Percentiles rank a stretch among this genome's conserved stretches.
phyloP scores from a whole-genome alignment of 139 green algal species.

The Pleodorina starrii region DNA sequence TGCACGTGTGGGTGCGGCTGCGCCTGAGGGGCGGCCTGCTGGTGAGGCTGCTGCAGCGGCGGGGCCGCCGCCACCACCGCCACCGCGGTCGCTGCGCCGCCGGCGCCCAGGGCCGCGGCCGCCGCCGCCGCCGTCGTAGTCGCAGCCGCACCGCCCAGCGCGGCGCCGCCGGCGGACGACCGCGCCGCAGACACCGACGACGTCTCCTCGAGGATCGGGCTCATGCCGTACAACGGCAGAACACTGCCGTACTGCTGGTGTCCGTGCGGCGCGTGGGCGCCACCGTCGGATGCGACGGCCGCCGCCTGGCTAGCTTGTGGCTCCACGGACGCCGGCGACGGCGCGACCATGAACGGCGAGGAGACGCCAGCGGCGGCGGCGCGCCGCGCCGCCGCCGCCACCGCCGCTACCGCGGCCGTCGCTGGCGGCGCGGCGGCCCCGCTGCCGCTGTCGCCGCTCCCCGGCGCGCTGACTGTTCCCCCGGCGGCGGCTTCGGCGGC shows the following conservation, averaged over 20 bases:
- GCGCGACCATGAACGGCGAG: not conserved
- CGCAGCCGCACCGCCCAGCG: too few species aligned
- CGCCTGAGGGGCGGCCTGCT: not conserved
- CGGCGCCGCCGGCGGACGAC: too few species aligned
- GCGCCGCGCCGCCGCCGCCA: not conserved
- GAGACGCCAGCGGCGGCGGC: not conserved
- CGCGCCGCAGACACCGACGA: not conserved
- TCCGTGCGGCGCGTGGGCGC: not conserved
- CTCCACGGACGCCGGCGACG: not conserved
- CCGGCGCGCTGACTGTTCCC: not conserved
- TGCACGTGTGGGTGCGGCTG: conserved; percentile 31
- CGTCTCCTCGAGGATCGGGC: conserved; percentile 44
- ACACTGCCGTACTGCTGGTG: not conserved
- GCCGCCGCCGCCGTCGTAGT: not conserved
- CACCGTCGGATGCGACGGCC: not conserved
- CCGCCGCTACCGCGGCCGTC: not conserved
- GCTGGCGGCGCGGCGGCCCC: not conserved
- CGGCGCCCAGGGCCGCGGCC: not conserved
- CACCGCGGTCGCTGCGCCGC: not conserved
- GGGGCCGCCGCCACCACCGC: not conserved
- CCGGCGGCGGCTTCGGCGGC: not conserved
- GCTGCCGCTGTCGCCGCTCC: not conserved
- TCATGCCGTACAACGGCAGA: conserved; percentile 23
- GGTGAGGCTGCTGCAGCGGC: not conserved
- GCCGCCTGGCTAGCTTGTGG: not conserved